These are phyloP conservation scores for Hibiscus tridactylites DNA, from an alignment of 345 rosid species.

Conservation along the genomic window DNA sequence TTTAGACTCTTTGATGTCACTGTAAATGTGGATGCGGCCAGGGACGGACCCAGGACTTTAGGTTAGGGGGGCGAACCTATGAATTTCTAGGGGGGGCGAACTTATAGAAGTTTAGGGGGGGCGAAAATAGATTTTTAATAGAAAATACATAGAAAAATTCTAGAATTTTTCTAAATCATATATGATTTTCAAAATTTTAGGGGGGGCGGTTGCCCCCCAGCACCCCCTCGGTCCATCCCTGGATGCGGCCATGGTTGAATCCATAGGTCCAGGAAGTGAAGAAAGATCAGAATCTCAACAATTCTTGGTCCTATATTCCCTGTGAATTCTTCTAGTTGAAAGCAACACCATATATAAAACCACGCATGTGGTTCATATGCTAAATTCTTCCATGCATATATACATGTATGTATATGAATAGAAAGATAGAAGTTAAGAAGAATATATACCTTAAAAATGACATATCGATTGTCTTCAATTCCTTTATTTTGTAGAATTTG, in stretches of 20 bases:
- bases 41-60: too few relatives aligned
- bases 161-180: too few relatives aligned
- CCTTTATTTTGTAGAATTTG: not conserved
- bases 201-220: too few relatives aligned
- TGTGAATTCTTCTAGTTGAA: not conserved
- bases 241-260: not conserved
- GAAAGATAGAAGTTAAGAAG: not conserved
- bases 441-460: slow-evolving; percentile 5
- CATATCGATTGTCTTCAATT: not conserved
- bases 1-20: too few relatives aligned
- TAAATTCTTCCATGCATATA: slow-evolving; percentile 2
- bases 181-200: too few relatives aligned
- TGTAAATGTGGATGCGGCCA: not conserved
- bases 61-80: too few relatives aligned
- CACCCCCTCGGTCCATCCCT: too few relatives aligned
- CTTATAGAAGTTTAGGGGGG: too few relatives aligned
- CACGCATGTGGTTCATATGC: not conserved
- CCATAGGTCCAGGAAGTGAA: not conserved
- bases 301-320: not conserved
- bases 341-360: not conserved
- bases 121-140: too few relatives aligned
- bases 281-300: not conserved
- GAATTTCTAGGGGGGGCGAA: too few relatives aligned
- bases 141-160: too few relatives aligned
- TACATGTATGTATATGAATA: too few relatives aligned